Base-by-base conservation (phyloP, 106 monocot genomes). In the Dioscorea alata region DNA sequence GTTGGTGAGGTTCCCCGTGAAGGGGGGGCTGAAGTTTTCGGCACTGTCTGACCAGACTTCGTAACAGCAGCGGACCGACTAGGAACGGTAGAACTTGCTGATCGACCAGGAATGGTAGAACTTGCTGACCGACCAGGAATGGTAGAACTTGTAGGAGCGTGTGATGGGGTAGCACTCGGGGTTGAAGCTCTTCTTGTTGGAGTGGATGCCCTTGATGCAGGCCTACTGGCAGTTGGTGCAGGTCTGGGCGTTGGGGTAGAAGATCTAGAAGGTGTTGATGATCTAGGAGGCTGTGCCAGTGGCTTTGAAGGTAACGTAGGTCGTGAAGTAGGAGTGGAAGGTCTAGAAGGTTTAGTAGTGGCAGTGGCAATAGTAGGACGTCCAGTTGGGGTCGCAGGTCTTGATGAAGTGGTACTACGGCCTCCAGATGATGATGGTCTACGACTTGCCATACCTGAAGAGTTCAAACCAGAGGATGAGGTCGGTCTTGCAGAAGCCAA, bases 291-390 rank as follows among this genome's bases (percentile, higher is more conserved):
- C 25, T 79, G 79, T 63, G 31, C 73, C 18, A 73, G 65, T 54
- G 77, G 23, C 32, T 76, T 91, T 49, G 77, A 70, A 49, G 87
- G 79, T 15, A 85, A 34, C 23, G 80, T 71, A 58, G 87, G 51
- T 25, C 87, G 76, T 31, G 87, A 73, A 31, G 91, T 88, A 12
- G 91, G 87, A 51, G 84, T 88, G 54, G 83, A 88, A 60, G 85
- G 42, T 65, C 87, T 73, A 32, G 76, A 75, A 68, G 76, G 60
- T 73, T 72, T 82, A 64, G 87, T 75, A 64, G 64, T 23, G 25
- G 74, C 35, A 51, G n/a, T n/a, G 75, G 54, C 48, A 77, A 24
- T 25, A 28, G 75, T 66, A 25, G 82, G 66, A 13, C 74, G 87
- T 13, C 85, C 75, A 54, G 73, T 85, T 25, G 85, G 91, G 12